Conservation (phyloP, 164 flowering plant species). For the Chimonanthus salicifolius region DNA sequence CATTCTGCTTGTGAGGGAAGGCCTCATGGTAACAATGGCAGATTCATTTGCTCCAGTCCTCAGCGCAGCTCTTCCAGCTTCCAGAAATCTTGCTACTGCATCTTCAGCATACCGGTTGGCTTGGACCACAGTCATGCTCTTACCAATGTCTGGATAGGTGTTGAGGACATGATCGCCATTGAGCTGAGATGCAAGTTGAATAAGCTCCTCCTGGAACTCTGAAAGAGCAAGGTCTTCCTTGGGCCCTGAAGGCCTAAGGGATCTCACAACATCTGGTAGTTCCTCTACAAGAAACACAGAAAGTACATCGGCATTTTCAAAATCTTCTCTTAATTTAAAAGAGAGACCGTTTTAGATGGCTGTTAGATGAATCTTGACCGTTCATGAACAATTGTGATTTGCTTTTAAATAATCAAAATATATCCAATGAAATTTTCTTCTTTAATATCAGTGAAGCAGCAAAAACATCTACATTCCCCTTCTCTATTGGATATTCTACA, state of each 20-base stretch:
- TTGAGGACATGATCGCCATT: slow-evolving; percentile 81
- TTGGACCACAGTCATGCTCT: slow-evolving; percentile 66
- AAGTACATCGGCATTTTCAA: not conserved
- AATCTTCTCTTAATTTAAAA: too few relatives aligned
- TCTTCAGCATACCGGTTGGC: slow-evolving; percentile 81
- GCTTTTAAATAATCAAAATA: too few relatives aligned
- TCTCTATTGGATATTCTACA: too few relatives aligned
- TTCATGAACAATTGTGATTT: too few relatives aligned
- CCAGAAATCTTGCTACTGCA: slow-evolving; percentile 84
- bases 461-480: too few relatives aligned
- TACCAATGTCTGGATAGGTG: slow-evolving; percentile 69
- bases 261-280: slow-evolving; percentile 50
- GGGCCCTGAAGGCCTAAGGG: slow-evolving; percentile 66
- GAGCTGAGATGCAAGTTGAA: slow-evolving; percentile 92
- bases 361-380: too few relatives aligned
- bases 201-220: slow-evolving; percentile 84
- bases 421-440: too few relatives aligned
- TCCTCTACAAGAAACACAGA: slow-evolving; percentile 33
- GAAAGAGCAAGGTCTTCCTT: slow-evolving; percentile 59
- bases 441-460: too few relatives aligned
- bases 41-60: slow-evolving; percentile 89
- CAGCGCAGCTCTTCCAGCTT: slow-evolving; percentile 84
- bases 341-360: too few relatives aligned
- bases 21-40: slow-evolving; percentile 86
- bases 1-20: slow-evolving; percentile 73